A percentile compares a stretch with the other conserved stretches of the same genome.
These are phyloP conservation scores for Corymbia calophylla DNA, from an alignment of 441 rosid genomes.

Conservation along the genomic window DNA sequence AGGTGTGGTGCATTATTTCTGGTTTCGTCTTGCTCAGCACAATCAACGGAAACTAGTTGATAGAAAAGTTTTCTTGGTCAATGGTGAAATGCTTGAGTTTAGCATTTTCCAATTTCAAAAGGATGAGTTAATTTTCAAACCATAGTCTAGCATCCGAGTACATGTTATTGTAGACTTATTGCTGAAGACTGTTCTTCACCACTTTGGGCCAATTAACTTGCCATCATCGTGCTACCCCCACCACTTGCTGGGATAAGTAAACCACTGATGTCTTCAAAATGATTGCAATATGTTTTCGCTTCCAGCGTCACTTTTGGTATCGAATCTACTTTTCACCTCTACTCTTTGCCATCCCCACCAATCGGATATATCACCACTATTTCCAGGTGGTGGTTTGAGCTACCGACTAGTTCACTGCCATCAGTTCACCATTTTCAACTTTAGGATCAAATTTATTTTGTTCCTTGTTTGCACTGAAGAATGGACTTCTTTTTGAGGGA, in stretches of 20 bases:
- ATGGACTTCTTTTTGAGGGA: background rate
- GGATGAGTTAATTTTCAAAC: background rate
- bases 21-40: background rate
- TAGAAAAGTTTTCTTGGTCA: background rate
- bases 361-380: background rate
- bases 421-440: background rate
- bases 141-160: background rate
- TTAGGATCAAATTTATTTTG: background rate
- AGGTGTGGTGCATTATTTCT: background rate
- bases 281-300: background rate
- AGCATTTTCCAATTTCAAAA: background rate
- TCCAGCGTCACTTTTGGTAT: background rate
- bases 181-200: background rate
- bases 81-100: background rate
- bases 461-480: background rate
- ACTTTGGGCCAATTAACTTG: background rate
- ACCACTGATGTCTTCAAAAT: background rate
- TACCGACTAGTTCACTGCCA: background rate
- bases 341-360: background rate
- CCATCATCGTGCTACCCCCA: background rate
- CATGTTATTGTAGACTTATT: background rate
- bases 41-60: background rate
- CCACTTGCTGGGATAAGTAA: background rate
- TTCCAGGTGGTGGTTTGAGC: background rate
- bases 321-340: background rate